Conservation (phyloP, 2,329 filamentous ascomycete genomes). For the Xylaria hypoxylon region DNA sequence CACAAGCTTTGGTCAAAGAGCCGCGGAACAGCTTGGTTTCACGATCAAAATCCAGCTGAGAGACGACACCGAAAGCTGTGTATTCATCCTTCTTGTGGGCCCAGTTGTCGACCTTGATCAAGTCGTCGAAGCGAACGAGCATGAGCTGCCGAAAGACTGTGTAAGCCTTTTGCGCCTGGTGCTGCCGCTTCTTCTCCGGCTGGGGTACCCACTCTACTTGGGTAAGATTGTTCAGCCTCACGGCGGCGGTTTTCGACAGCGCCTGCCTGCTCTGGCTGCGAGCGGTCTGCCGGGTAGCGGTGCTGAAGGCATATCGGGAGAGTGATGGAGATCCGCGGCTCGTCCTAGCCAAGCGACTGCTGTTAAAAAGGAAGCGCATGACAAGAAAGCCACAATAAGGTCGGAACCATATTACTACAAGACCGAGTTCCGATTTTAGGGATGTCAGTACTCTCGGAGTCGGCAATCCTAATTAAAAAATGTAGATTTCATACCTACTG, state of each 20-base stretch:
- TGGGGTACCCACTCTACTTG: background rate
- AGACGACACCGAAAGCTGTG: slow-evolving; percentile 52
- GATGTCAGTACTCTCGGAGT: background rate
- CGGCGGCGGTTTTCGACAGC: background rate
- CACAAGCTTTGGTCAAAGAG: slow-evolving; percentile 59
- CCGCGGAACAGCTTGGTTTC: slow-evolving; percentile 61
- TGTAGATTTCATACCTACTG: background rate
- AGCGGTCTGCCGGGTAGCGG: slow-evolving; percentile 32
- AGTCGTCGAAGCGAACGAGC: slow-evolving; percentile 50
- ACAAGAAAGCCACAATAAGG: slow-evolving; percentile 30
- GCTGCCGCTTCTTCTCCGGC: background rate
- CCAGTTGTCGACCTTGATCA: slow-evolving; percentile 52
- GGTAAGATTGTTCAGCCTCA: background rate
- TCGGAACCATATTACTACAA: slow-evolving; percentile 45
- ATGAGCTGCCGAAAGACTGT: slow-evolving; percentile 44
- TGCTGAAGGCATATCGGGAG: slow-evolving; percentile 46
- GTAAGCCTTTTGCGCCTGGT: slow-evolving; percentile 41
- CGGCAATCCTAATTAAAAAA: background rate
- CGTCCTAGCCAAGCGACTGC: slow-evolving; percentile 42
- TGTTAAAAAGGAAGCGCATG: slow-evolving; percentile 48
- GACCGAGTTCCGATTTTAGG: background rate
- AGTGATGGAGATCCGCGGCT: slow-evolving; percentile 32
- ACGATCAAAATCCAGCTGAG: slow-evolving; percentile 57
- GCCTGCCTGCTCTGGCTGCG: background rate
- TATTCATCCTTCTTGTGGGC: slow-evolving; percentile 46